Evolutionary conservation across 176 grass and related monocot genomes (phyloP), one percentile per base, ranked within the genome.

Genomic region (Zea mays): DNA sequence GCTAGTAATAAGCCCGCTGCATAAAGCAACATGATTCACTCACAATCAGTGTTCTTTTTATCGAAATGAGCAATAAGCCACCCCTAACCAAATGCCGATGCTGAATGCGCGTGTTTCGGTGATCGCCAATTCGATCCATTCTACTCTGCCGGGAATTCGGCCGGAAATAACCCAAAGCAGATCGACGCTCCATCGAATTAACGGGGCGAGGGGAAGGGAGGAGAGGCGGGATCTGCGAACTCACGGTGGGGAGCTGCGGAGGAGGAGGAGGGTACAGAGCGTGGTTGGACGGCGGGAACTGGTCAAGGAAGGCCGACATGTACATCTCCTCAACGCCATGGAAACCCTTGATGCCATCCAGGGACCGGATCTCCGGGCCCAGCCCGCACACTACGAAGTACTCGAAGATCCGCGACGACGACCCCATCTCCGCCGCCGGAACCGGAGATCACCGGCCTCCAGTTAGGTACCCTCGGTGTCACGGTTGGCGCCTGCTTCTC

Each of bases 311-410:
- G 20, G 92, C 83, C 14, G 96, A 81, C 89, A 92, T 88, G 81
- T 99, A 95, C 96, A 92, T 90, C 37, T 90, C 90, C 12, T 88
- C 89, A 49, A 45, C 49, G 11, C 92, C 92, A 21, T 89, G 87
- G 86, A 85, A 99, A 16, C 92, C 96, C 83, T 93, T 99, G 82
- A 44, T 81, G 47, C 88, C 90, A 60, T 99, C 91, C 71, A 99
- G 75, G 6, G 92, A 65, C 72, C 78, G 88, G 88, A 99, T 99
- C 76, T 99, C 96, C 60, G 96, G 92, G 7, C 96, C 96, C 83
- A 99, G 79, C 35, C 96, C 96, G 79, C 96, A 99, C 78, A 99
- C 96, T 57, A 99, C 96, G 86, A 95, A 99, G 76, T 99, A 99
- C 79, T 99, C 96, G 83, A 99, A 95, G 79, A 99, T 86, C 75